These are phyloP conservation scores for Hyphopichia pseudoburtonii DNA, from an alignment of 1,139 yeast species.

Conservation along the genomic window DNA sequence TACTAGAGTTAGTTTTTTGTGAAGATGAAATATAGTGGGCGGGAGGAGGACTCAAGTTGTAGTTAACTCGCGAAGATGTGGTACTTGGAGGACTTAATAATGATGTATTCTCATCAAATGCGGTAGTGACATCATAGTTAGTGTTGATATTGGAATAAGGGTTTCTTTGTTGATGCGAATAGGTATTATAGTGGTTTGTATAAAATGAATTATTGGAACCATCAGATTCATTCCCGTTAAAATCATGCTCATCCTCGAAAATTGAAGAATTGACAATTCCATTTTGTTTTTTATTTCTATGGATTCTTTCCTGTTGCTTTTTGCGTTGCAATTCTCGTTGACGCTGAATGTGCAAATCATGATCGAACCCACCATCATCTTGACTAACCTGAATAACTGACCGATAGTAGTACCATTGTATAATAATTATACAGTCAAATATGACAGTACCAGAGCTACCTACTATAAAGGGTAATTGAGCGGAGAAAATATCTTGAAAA, in stretches of 20 bases:
- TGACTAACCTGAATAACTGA: background rate
- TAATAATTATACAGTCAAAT: slow-evolving; percentile 33
- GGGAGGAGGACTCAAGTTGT: slow-evolving; percentile 21
- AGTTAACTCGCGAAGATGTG: background rate
- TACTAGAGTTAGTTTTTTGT: background rate
- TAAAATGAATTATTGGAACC: slow-evolving; percentile 1
- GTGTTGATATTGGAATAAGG: background rate
- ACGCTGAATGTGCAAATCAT: slow-evolving; percentile 3
- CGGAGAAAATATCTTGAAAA: slow-evolving; percentile 13
- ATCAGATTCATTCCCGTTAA: too few relatives aligned
- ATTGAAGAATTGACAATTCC: background rate
- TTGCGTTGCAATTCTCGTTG: background rate
- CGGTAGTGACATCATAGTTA: background rate
- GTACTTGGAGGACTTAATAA: slow-evolving; percentile 2
- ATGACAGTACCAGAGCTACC: slow-evolving; percentile 39
- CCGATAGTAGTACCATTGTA: slow-evolving; percentile 33
- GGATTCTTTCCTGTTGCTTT: background rate
- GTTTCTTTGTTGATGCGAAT: background rate
- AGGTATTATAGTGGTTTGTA: slow-evolving; percentile 4
- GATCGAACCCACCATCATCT: background rate
- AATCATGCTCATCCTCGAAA: too few relatives aligned
- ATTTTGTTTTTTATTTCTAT: background rate
- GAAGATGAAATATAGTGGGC: slow-evolving; percentile 25
- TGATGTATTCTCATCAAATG: slow-evolving; percentile 10
- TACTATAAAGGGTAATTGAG: slow-evolving; percentile 36